phyloP scores from a whole-genome alignment of 257 asterid genomes.

The Mitragyna speciosa region DNA sequence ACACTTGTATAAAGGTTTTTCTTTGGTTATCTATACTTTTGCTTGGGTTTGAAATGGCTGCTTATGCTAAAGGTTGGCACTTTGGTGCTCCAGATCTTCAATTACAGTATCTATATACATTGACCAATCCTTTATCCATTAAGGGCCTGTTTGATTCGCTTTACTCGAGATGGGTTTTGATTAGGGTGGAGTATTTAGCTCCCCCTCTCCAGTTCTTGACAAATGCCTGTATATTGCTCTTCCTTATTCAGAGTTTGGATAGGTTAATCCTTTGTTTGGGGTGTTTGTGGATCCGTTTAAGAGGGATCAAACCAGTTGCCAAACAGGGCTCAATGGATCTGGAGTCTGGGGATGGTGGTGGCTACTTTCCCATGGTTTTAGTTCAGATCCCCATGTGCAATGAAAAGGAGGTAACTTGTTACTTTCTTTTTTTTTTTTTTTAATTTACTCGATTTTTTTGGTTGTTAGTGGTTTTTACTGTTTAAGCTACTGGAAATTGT shows the following conservation, averaged over 20 bases:
- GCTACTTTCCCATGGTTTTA: slow-evolving; percentile 88
- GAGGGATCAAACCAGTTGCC: slow-evolving; percentile 62
- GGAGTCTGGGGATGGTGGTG: slow-evolving; percentile 65
- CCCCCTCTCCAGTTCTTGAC: slow-evolving; percentile 73
- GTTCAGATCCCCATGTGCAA: slow-evolving; percentile 99
- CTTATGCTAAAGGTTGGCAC: slow-evolving; percentile 86
- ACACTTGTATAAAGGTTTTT: slow-evolving; percentile 54
- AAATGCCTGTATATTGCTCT: slow-evolving; percentile 68
- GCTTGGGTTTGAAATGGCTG: slow-evolving; percentile 67
- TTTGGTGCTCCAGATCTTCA: slow-evolving; percentile 63
- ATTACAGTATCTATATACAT: slow-evolving; percentile 42
- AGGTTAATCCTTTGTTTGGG: slow-evolving; percentile 78
- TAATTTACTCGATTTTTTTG: slow-evolving; percentile 1
- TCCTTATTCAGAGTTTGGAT: slow-evolving; percentile 83
- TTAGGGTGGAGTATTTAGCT: slow-evolving; percentile 86
- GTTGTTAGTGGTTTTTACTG: neutral
- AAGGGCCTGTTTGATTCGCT: slow-evolving; percentile 61
- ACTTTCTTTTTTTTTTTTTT: neutral
- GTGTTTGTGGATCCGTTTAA: slow-evolving; percentile 71
- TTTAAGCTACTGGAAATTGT: neutral
- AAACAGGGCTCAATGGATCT: slow-evolving; percentile 55
- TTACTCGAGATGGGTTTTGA: slow-evolving; percentile 67
- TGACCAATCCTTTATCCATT: slow-evolving; percentile 45
- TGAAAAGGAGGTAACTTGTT: slow-evolving; percentile 71
- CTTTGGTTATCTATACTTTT: slow-evolving; percentile 59